phyloP scores from a whole-genome alignment of 257 asterid genomes.

The Cinchona pubescens region DNA sequence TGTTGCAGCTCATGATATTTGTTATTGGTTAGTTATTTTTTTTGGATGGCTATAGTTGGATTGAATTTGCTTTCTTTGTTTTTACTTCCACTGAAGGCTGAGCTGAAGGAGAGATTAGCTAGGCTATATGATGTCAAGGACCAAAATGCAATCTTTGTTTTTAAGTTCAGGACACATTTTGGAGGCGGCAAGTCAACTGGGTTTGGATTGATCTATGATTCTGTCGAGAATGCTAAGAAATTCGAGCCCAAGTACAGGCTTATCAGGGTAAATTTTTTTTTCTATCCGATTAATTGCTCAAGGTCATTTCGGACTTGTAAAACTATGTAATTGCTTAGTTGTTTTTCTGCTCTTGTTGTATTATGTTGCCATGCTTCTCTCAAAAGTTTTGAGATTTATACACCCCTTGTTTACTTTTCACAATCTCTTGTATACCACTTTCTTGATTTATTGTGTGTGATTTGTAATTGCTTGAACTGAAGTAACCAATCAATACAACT shows the following conservation, averaged over 20 bases:
- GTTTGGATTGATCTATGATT: constrained; percentile 82
- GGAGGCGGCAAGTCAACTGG: constrained; percentile 99
- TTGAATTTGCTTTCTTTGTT: neutral
- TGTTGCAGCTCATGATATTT: no score
- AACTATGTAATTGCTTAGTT: no score
- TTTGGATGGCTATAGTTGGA: neutral
- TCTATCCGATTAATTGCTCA: neutral
- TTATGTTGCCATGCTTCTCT: no score
- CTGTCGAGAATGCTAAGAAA: constrained; percentile 91
- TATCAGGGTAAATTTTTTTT: constrained; percentile 58
- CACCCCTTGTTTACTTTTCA: no score
- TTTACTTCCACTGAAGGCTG: constrained; percentile 41
- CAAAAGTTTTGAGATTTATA: no score
- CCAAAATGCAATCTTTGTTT: constrained; percentile 73
- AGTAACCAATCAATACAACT: no score
- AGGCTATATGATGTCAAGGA: constrained; percentile 83
- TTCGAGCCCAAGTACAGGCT: constrained; percentile 88
- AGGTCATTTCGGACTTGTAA: no score
- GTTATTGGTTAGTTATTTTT: neutral
- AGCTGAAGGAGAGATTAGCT: constrained; percentile 74
- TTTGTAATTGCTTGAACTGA: no score
- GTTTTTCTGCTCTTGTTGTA: no score
- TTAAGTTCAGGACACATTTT: constrained; percentile 93
- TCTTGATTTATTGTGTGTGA: no score
- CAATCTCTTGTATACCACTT: no score